phyloP scores from a whole-genome alignment of 768 basidiomycete species.

The Gloeostereum incarnatum region DNA sequence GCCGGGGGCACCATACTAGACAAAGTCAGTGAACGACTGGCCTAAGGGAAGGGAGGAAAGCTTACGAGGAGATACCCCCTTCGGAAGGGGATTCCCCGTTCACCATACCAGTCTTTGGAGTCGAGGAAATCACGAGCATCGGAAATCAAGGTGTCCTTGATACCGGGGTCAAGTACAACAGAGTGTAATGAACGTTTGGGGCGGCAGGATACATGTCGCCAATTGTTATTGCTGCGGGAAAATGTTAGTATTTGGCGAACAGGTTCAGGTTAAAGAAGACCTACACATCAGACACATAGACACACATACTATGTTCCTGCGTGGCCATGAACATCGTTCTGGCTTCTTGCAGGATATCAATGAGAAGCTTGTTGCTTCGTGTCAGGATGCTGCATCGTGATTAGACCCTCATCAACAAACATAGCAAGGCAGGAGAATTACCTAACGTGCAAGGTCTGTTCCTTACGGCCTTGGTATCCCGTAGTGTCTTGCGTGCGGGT shows the following conservation, averaged over 20 bases:
- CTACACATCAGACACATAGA: slow-evolving; percentile 41
- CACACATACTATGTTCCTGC: slow-evolving; percentile 38
- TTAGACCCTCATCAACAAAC: neutral
- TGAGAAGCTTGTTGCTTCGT: slow-evolving; percentile 33
- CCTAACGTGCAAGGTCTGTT: slow-evolving; percentile 33
- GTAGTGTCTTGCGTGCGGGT: slow-evolving; percentile 25
- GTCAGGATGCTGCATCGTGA: slow-evolving; percentile 35
- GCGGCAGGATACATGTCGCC: slow-evolving; percentile 46
- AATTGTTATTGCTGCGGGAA: slow-evolving; percentile 23
- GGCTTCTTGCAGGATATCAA: slow-evolving; percentile 44
- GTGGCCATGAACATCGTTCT: slow-evolving; percentile 41
- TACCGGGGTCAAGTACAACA: slow-evolving; percentile 62
- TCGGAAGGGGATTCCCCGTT: slow-evolving; percentile 75
- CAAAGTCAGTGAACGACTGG: slow-evolving; percentile 4
- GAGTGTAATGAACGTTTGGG: slow-evolving; percentile 59
- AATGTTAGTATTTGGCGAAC: neutral
- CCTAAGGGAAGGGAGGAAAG: neutral
- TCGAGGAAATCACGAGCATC: slow-evolving; percentile 66
- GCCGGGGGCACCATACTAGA: slow-evolving; percentile 62
- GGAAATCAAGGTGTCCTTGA: slow-evolving; percentile 53
- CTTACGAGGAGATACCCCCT: slow-evolving; percentile 61
- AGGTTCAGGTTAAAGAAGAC: neutral
- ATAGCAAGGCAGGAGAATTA: slow-evolving; percentile 13
- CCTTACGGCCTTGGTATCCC: slow-evolving; percentile 21
- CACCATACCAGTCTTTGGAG: slow-evolving; percentile 64